Percentiles rank a stretch among this genome's conserved stretches.
phyloP scores from a whole-genome alignment of 805 yeast species.

The Helenozyma rhizophorensis region DNA sequence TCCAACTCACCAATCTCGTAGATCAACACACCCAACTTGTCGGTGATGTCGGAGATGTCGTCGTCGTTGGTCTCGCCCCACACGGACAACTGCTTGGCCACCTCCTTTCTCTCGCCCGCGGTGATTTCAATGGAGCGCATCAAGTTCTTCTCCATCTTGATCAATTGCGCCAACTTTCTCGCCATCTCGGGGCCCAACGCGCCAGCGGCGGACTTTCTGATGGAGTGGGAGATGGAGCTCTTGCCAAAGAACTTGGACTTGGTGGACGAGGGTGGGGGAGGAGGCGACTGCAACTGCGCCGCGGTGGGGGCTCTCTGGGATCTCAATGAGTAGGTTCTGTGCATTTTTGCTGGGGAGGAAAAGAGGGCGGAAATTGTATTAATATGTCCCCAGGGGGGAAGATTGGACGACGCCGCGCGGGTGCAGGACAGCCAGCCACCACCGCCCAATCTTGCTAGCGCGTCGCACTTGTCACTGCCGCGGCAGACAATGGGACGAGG shows the following conservation, averaged over 20 bases:
- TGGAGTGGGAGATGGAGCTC: slow-evolving; percentile 56
- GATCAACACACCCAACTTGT: slow-evolving; percentile 77
- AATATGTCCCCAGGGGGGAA: slow-evolving; percentile 1
- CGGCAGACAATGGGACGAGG: too few relatives aligned
- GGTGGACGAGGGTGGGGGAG: slow-evolving; percentile 92
- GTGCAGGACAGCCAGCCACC: slow-evolving; percentile 9
- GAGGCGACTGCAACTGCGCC: slow-evolving; percentile 87
- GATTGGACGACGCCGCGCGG: slow-evolving; percentile 2
- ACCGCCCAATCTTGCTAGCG: too few relatives aligned
- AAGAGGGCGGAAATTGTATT: neutral
- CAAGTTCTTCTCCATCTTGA: slow-evolving; percentile 78
- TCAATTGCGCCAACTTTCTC: slow-evolving; percentile 66
- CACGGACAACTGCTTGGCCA: slow-evolving; percentile 73
- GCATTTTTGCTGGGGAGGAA: slow-evolving; percentile 50
- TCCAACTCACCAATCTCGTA: slow-evolving; percentile 84
- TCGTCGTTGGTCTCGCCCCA: slow-evolving; percentile 91
- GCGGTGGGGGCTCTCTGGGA: slow-evolving; percentile 96
- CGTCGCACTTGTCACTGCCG: too few relatives aligned
- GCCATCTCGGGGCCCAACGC: slow-evolving; percentile 77
- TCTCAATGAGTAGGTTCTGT: slow-evolving; percentile 97
- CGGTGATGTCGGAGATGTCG: slow-evolving; percentile 81
- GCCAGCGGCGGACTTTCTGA: slow-evolving; percentile 73
- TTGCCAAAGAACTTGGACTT: slow-evolving; percentile 89
- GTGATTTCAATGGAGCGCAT: slow-evolving; percentile 74
- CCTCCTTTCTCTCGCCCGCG: slow-evolving; percentile 74